These are phyloP conservation scores for Clarireedia homoeocarpa DNA, from an alignment of 2,329 filamentous ascomycete species.

Conservation along the genomic window DNA sequence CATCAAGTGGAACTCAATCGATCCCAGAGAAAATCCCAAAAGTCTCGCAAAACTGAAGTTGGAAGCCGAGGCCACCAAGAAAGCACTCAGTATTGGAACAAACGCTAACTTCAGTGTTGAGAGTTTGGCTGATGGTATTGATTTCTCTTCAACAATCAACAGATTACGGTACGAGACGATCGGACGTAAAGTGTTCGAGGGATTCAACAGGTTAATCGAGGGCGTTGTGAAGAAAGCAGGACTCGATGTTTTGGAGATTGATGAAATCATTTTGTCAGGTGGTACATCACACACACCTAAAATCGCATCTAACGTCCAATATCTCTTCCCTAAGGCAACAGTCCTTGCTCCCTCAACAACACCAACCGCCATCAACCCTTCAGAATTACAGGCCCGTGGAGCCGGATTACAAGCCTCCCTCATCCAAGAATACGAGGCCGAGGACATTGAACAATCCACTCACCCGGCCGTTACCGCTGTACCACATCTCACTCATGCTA, in stretches of 20 bases:
- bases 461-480: conserved; percentile 93
- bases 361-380: conserved; percentile 78
- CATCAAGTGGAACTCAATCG: conserved; percentile 82
- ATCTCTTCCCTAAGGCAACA: conserved; percentile 74
- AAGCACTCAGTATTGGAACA: conserved; percentile 78
- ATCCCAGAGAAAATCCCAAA: conserved; percentile 74
- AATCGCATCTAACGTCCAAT: conserved; percentile 72
- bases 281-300: conserved; percentile 91
- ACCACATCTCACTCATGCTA: conserved; percentile 79
- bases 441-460: conserved; percentile 92
- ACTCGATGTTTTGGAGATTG: conserved; percentile 84
- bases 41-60: conserved; percentile 87
- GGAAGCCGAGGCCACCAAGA: conserved; percentile 87
- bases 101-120: conserved; percentile 92
- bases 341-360: conserved; percentile 79
- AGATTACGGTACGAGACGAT: conserved; percentile 87
- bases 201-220: conserved; percentile 80
- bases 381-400: conserved; percentile 79
- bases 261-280: conserved; percentile 89
- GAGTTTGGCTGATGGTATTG: conserved; percentile 78
- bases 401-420: conserved; percentile 92
- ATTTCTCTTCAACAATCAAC: conserved; percentile 91
- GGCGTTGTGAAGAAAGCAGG: conserved; percentile 84
- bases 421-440: conserved; percentile 87
- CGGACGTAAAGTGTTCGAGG: conserved; percentile 75